Evolutionary conservation across 345 rosid species (phyloP).

Genomic region (Lepidium aucheri): DNA sequence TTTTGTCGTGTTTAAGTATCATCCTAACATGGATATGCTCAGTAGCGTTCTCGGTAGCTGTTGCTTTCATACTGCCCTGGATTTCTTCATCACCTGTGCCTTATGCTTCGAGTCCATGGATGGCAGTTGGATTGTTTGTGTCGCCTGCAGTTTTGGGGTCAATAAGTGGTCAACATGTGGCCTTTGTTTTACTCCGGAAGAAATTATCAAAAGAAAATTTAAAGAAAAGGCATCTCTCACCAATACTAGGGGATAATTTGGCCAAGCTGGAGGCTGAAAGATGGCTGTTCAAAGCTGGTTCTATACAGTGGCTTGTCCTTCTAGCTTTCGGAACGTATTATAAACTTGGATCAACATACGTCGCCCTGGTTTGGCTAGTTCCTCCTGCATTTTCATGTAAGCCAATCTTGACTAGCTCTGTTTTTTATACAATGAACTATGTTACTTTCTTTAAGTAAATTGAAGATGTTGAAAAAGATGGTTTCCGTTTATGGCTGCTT

Average conservation of each 20-base stretch:
- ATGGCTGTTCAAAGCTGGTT: conserved; percentile 88
- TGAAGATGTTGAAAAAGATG: not conserved
- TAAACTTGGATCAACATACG: conserved; percentile 65
- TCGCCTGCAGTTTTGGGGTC: conserved; percentile 92
- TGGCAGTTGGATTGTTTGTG: conserved; percentile 74
- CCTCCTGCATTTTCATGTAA: conserved; percentile 98
- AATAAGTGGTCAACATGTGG: conserved; percentile 76
- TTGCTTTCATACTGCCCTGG: conserved; percentile 64
- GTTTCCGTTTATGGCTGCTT: not conserved
- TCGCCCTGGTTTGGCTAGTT: conserved; percentile 82
- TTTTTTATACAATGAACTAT: not conserved
- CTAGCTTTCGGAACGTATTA: conserved; percentile 62
- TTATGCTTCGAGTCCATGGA: conserved; percentile 73
- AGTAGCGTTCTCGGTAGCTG: conserved; percentile 53
- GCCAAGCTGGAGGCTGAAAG: conserved; percentile 85
- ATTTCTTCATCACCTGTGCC: conserved; percentile 75
- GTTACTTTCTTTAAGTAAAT: not conserved
- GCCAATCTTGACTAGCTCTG: conserved; percentile 20
- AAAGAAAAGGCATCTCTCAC: conserved; percentile 42
- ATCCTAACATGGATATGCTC: conserved; percentile 67
- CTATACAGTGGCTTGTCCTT: conserved; percentile 77
- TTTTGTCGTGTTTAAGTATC: conserved; percentile 58
- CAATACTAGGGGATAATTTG: conserved; percentile 40
- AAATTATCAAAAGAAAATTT: conserved; percentile 42
- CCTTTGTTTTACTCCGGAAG: conserved; percentile 45